Percentiles rank a stretch among this genome's conserved stretches.
phyloP scores from a whole-genome alignment of 2,329 filamentous ascomycete species.

The Alternaria metachromatica region DNA sequence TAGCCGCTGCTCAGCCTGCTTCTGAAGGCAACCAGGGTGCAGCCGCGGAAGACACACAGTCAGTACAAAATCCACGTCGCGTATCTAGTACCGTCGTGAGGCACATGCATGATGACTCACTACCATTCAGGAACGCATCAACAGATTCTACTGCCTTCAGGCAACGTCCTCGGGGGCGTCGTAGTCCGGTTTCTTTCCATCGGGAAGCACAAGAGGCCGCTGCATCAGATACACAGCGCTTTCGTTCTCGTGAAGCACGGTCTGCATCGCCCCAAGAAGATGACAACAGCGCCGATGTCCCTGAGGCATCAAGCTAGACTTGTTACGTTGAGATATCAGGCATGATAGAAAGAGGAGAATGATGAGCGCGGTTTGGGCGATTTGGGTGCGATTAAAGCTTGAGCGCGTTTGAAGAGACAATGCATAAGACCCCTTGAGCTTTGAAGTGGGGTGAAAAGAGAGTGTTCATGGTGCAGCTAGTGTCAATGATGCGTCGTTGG shows the following conservation, averaged over 20 bases:
- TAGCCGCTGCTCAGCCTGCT: not conserved
- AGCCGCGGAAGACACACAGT: not conserved
- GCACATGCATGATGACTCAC: not conserved
- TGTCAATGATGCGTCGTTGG: not conserved
- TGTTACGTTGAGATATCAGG: not conserved
- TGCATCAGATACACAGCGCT: not conserved
- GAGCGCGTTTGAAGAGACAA: not conserved
- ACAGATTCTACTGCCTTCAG: not conserved
- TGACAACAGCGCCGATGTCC: not conserved
- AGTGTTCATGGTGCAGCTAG: not conserved
- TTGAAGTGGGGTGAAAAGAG: not conserved
- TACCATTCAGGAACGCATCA: not conserved
- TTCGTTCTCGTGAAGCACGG: not conserved
- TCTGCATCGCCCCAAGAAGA: not conserved
- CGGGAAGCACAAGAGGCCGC: not conserved
- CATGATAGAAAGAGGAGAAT: not conserved
- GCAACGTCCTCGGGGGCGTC: not conserved
- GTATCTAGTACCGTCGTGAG: not conserved
- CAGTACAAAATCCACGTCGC: not conserved
- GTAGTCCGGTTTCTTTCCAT: rapidly evolving
- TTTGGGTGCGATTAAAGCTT: not conserved
- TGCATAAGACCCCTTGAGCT: not conserved
- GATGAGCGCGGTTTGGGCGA: not conserved
- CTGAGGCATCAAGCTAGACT: not conserved
- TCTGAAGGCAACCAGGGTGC: not conserved